Conservation (phyloP, 805 yeast genomes). For the Starmera pachycereana region DNA sequence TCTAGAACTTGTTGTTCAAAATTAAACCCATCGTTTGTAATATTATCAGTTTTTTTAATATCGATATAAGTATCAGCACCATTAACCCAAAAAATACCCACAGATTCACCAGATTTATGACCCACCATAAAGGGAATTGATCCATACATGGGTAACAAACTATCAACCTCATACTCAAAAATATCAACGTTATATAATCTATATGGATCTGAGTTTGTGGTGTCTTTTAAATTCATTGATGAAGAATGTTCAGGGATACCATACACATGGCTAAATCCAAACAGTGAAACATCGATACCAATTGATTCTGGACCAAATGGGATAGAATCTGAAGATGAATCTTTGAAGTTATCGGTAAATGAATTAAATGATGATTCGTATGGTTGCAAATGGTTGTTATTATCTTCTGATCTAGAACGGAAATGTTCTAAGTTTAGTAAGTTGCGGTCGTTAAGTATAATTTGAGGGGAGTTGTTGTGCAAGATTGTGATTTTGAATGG, state of each 20-base stretch:
- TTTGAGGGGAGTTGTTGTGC: constrained; percentile 33
- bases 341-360: constrained; percentile 64
- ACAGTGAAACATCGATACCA: constrained; percentile 65
- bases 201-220: constrained; percentile 59
- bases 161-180: constrained; percentile 80
- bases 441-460: constrained; percentile 57
- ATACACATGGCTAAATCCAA: constrained; percentile 52
- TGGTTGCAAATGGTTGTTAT: constrained; percentile 32
- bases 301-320: constrained; percentile 88
- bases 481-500: constrained; percentile 43
- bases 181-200: constrained; percentile 89
- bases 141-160: constrained; percentile 90
- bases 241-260: constrained; percentile 99
- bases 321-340: constrained; percentile 50
- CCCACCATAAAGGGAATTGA: constrained; percentile 83
- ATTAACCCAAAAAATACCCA: constrained; percentile 86
- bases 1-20: constrained; percentile 1
- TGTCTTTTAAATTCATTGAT: constrained; percentile 61
- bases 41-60: constrained; percentile 31
- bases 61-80: constrained; percentile 90
- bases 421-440: constrained; percentile 79
- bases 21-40: constrained; percentile 6
- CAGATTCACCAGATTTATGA: constrained; percentile 41
- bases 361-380: constrained; percentile 57
- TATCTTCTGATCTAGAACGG: constrained; percentile 35